phyloP scores from a whole-genome alignment of 2,329 filamentous ascomycete genomes.

The Penicillium olsonii region DNA sequence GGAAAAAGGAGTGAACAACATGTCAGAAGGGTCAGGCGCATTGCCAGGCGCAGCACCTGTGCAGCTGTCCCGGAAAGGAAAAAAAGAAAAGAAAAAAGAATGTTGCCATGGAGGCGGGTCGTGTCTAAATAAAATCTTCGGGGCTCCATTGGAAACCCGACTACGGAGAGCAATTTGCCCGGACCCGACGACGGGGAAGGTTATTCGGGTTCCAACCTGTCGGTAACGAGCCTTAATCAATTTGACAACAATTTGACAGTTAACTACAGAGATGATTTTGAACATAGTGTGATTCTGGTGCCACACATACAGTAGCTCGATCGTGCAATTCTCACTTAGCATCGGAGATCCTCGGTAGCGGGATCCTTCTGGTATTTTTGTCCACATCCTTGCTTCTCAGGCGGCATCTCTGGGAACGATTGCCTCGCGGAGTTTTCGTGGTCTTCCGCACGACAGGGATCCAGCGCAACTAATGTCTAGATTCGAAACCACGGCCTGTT shows the following conservation, averaged over 20 bases:
- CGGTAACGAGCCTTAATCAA: slow-evolving; percentile 19
- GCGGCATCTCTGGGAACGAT: background rate
- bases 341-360: slow-evolving; percentile 1
- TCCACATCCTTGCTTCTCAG: slow-evolving; percentile 2
- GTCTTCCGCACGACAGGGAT: background rate
- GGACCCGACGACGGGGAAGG: slow-evolving; percentile 25
- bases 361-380: background rate
- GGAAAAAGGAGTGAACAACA: background rate
- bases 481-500: no score
- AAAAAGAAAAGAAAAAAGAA: slow-evolving; percentile 10
- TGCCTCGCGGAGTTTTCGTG: background rate
- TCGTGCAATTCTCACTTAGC: background rate
- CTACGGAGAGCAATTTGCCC: slow-evolving; percentile 19
- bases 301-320: background rate
- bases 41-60: slow-evolving; percentile 6
- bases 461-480: background rate
- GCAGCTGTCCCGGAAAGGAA: slow-evolving; percentile 1
- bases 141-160: slow-evolving; percentile 16
- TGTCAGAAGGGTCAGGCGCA: background rate
- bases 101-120: slow-evolving; percentile 19
- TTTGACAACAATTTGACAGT: no score
- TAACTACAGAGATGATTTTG: no score
- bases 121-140: slow-evolving; percentile 16
- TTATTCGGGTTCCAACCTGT: slow-evolving; percentile 22
- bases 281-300: background rate